A percentile compares a stretch with the other conserved stretches of the same genome.
These are phyloP conservation scores for Pythium aphanidermatum DNA, from an alignment of 352 stramenopile species.

Conservation along the genomic window DNA sequence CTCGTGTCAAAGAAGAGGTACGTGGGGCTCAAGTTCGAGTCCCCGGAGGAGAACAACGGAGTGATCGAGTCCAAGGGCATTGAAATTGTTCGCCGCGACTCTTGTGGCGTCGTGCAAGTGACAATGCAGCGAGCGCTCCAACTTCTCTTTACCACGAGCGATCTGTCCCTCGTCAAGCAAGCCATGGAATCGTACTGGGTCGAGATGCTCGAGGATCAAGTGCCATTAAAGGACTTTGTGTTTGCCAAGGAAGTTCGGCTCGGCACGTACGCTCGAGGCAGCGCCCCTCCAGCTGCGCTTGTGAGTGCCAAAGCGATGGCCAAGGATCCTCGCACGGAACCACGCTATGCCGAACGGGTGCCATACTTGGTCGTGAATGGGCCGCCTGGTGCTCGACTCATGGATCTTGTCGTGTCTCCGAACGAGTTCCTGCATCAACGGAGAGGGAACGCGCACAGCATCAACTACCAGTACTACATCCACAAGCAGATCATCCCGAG, in stretches of 20 bases:
- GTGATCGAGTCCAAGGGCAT: conserved; percentile 90
- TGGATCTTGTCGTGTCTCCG: conserved; percentile 88
- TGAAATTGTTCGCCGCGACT: conserved; percentile 90
- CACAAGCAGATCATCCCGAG: conserved; percentile 81
- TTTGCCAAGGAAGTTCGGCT: conserved; percentile 85
- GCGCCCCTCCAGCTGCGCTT: conserved; percentile 65
- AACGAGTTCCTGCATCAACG: conserved; percentile 43
- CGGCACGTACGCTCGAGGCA: conserved; percentile 62
- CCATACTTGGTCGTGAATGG: conserved; percentile 91
- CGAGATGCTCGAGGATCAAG: conserved; percentile 52
- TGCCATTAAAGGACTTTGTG: conserved; percentile 74
- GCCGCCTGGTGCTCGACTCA: conserved; percentile 71
- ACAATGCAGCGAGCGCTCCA: conserved; percentile 61
- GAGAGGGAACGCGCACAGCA: conserved; percentile 23
- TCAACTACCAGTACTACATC: conserved; percentile 94
- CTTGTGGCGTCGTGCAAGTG: conserved; percentile 83
- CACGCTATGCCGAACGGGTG: conserved; percentile 82
- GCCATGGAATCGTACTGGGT: conserved; percentile 58
- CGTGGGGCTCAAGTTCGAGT: conserved; percentile 84
- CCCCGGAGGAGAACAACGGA: conserved; percentile 31
- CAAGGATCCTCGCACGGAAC: conserved; percentile 69
- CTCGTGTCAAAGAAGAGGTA: conserved; percentile 96
- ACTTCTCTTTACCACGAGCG: conserved; percentile 57
- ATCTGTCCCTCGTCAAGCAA: conserved; percentile 68
- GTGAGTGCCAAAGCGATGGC: conserved; percentile 76